A percentile compares a stretch with the other conserved stretches of the same genome.
phyloP scores from a whole-genome alignment of 176 grass and related monocot genomes.

The Canna indica region DNA sequence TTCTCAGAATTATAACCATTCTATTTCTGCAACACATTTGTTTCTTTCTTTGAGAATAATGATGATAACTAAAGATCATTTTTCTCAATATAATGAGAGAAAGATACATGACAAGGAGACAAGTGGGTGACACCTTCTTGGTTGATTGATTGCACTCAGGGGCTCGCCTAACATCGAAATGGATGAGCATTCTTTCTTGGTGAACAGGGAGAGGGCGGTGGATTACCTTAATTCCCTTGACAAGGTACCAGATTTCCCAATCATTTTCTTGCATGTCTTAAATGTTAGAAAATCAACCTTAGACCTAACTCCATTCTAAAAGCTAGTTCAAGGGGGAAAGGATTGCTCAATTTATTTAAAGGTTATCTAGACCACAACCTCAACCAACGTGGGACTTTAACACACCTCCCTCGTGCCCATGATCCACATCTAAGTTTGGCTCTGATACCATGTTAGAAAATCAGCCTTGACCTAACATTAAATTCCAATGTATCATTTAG shows the following conservation, averaged over 20 bases:
- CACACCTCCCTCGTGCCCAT: too few relatives aligned
- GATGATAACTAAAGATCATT: not conserved
- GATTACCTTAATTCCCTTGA: slow-evolving; percentile 96
- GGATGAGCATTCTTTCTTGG: slow-evolving; percentile 93
- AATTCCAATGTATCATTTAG: not conserved
- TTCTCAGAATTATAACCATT: not conserved
- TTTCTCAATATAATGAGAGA: too few relatives aligned
- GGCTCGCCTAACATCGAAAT: slow-evolving; percentile 98
- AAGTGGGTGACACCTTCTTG: too few relatives aligned
- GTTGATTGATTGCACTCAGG: slow-evolving; percentile 21
- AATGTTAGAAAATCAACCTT: not conserved
- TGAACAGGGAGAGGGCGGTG: slow-evolving; percentile 84
- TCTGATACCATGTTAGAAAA: not conserved
- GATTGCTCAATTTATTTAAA: too few relatives aligned
- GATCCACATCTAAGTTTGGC: too few relatives aligned
- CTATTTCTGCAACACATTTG: not conserved
- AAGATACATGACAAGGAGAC: too few relatives aligned
- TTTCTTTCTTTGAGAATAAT: too few relatives aligned
- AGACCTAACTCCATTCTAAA: not conserved
- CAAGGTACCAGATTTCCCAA: slow-evolving; percentile 29
- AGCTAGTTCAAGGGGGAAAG: too few relatives aligned
- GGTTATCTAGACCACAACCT: too few relatives aligned
- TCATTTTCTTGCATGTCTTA: not conserved
- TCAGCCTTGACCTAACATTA: not conserved
- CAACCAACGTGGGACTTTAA: too few relatives aligned